phyloP scores from a whole-genome alignment of 1,139 yeast genomes.

The Zygosaccharomyces pseudobailii region DNA sequence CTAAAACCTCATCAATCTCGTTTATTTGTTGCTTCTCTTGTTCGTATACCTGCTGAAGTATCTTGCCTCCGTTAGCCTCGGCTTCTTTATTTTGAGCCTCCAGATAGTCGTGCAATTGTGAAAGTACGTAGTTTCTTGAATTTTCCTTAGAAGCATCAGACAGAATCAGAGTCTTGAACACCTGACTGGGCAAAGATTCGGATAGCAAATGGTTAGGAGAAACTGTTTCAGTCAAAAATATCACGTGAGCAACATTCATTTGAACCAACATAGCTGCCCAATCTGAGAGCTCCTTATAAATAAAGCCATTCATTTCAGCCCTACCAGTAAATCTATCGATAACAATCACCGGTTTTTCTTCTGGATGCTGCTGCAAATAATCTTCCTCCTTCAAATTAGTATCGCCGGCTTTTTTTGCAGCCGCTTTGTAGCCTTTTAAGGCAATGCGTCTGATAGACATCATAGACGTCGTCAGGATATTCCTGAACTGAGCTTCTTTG shows the following conservation, averaged over 20 bases:
- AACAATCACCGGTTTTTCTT: constrained; percentile 79
- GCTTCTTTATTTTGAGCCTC: constrained; percentile 21
- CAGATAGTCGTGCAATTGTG: constrained; percentile 44
- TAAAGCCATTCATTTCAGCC: constrained; percentile 59
- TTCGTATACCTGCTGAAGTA: constrained; percentile 10
- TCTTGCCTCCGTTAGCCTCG: constrained; percentile 18
- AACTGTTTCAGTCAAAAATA: constrained; percentile 79
- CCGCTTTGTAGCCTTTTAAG: constrained; percentile 39
- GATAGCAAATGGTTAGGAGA: constrained; percentile 67
- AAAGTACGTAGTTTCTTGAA: constrained; percentile 65
- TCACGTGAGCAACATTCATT: constrained; percentile 82
- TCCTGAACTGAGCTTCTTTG: constrained; percentile 75
- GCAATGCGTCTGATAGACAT: constrained; percentile 74
- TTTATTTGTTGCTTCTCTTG: constrained; percentile 17
- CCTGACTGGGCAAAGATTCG: constrained; percentile 77
- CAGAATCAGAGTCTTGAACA: constrained; percentile 66
- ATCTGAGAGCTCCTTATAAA: constrained; percentile 74
- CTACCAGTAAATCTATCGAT: constrained; percentile 66
- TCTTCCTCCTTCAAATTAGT: constrained; percentile 62
- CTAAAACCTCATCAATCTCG: constrained; percentile 52
- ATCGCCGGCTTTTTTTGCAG: constrained; percentile 27
- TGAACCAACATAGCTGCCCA: constrained; percentile 82
- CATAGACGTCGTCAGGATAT: constrained; percentile 70
- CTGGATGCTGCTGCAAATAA: constrained; percentile 81
- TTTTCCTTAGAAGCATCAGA: constrained; percentile 77